Percentiles rank a stretch among this genome's conserved stretches.
Conservation (phyloP, 73 alveolate species). For the Paramecium octaurelia region DNA sequence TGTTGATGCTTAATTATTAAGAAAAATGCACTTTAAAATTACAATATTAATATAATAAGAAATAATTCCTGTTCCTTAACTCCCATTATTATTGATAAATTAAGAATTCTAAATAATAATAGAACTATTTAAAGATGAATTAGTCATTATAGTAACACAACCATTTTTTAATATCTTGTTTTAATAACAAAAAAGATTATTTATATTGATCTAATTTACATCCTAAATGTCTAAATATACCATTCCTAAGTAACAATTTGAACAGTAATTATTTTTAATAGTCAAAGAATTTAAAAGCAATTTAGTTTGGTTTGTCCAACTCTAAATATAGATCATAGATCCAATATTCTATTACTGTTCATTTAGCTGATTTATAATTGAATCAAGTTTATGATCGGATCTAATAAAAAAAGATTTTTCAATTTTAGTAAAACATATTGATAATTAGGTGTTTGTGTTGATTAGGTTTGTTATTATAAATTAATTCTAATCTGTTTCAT, state of each 20-base stretch:
- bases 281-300: neutral
- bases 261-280: neutral
- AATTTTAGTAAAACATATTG: neutral
- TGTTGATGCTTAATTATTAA: neutral
- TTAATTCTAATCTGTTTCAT: neutral
- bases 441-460: neutral
- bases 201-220: neutral
- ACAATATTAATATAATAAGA: neutral
- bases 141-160: neutral
- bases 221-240: neutral
- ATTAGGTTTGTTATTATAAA: neutral
- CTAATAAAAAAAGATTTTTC: neutral
- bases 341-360: neutral
- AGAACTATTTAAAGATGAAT: neutral
- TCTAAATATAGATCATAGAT: neutral
- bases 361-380: neutral
- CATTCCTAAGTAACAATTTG: neutral
- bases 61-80: neutral
- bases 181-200: neutral
- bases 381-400: neutral
- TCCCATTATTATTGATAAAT: neutral
- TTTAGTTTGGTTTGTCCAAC: neutral
- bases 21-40: neutral
- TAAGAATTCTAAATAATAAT: neutral
- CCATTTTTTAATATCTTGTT: neutral